Conservation (phyloP, 164 flowering plant genomes). For the Dillenia turbinata region DNA sequence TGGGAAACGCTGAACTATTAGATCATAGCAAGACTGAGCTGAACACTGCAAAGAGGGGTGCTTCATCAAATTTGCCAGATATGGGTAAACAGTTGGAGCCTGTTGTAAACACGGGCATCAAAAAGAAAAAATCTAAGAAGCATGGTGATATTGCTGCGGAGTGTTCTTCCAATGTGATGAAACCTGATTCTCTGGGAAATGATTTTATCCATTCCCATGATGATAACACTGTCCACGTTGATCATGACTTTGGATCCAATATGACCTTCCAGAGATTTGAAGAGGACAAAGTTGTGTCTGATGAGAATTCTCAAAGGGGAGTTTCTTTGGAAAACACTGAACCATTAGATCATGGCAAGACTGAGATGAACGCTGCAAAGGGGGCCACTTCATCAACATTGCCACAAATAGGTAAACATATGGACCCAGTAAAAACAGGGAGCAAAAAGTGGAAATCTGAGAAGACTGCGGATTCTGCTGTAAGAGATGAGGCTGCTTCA, state of each 20-base stretch:
- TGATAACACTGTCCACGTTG: slow-evolving; percentile 5
- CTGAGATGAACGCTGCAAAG: slow-evolving; percentile 7
- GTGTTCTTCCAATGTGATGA: neutral
- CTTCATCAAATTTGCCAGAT: too few species aligned
- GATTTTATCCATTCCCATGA: slow-evolving; percentile 1
- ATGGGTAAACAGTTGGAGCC: too few species aligned
- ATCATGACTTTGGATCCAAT: slow-evolving; percentile 1
- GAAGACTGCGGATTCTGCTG: slow-evolving; percentile 19
- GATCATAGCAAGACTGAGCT: too few species aligned
- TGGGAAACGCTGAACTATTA: too few species aligned
- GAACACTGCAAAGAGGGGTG: too few species aligned
- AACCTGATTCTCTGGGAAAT: slow-evolving; percentile 1
- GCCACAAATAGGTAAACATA: slow-evolving; percentile 11
- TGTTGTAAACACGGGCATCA: too few species aligned
- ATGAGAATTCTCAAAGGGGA: slow-evolving; percentile 7
- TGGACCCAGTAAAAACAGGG: slow-evolving; percentile 13
- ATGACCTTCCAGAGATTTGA: slow-evolving; percentile 1
- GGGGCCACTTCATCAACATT: slow-evolving; percentile 13
- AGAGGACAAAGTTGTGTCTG: slow-evolving; percentile 6
- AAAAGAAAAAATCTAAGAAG: slow-evolving; percentile 5
- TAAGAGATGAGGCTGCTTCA: slow-evolving; percentile 3
- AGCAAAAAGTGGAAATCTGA: slow-evolving; percentile 30
- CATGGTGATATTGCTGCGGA: slow-evolving; percentile 8
- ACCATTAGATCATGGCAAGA: slow-evolving; percentile 5
- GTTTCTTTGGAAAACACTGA: slow-evolving; percentile 6